Evolutionary conservation across 1,284 basidiomycete species (phyloP).

Genomic region (Cutaneotrichosporon spelunceum): DNA sequence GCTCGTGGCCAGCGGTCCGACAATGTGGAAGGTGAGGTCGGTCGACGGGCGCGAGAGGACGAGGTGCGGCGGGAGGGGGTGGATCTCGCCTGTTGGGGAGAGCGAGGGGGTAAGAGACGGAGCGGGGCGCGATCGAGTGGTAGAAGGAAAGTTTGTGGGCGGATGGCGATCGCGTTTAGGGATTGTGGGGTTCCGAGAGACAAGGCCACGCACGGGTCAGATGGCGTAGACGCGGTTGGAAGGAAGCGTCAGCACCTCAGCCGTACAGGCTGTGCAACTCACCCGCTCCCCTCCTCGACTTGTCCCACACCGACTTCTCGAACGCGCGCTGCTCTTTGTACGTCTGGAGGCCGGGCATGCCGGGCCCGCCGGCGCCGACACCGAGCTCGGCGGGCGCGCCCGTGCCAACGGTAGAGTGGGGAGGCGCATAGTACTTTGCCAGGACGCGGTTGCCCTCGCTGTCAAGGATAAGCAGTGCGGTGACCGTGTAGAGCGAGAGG

Average conservation of each 20-base stretch:
- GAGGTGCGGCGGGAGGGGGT: constrained; percentile 82
- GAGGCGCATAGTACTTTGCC: constrained; percentile 80
- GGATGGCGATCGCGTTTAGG: not conserved
- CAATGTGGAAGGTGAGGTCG: constrained; percentile 92
- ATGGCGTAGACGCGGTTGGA: not conserved
- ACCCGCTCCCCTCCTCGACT: constrained; percentile 90
- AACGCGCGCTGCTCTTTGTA: constrained; percentile 92
- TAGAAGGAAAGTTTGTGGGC: not conserved
- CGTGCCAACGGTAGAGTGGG: constrained; percentile 55
- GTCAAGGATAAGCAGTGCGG: constrained; percentile 88
- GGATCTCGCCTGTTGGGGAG: constrained; percentile 73
- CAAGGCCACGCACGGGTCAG: too few species aligned
- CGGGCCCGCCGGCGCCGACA: constrained; percentile 43
- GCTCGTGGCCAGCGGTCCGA: constrained; percentile 75
- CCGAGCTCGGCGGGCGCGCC: constrained; percentile 52
- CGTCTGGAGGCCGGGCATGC: constrained; percentile 53
- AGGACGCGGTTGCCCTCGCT: constrained; percentile 89
- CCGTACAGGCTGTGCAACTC: constrained; percentile 45
- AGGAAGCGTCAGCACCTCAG: constrained; percentile 2
- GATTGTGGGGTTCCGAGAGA: not conserved
- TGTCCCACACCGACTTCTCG: constrained; percentile 92
- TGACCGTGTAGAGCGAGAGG: constrained; percentile 77
- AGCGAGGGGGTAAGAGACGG: not conserved
- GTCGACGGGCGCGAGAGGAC: constrained; percentile 90
- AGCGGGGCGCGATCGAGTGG: not conserved